A percentile compares a stretch with the other conserved stretches of the same genome.
Evolutionary conservation across 2,329 filamentous ascomycete genomes (phyloP).

Genomic region (Colletotrichum sp.): DNA sequence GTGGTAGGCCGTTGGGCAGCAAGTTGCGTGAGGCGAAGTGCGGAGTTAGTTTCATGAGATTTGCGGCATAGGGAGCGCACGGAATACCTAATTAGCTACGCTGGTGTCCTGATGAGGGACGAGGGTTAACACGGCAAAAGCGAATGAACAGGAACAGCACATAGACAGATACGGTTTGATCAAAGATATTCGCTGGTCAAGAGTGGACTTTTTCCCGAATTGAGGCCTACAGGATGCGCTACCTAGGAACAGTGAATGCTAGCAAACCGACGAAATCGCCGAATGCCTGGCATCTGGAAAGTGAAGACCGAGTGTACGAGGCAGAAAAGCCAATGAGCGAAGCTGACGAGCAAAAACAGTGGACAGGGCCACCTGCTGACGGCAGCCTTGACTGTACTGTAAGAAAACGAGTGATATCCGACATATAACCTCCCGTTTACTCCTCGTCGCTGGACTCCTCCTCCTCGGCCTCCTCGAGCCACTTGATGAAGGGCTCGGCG

Average conservation of each 20-base stretch:
- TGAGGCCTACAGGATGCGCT: not conserved
- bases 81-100: not conserved
- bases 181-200: not conserved
- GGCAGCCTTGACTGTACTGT: not conserved
- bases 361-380: not conserved
- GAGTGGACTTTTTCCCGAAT: not conserved
- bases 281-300: not conserved
- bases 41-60: not conserved
- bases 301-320: not conserved
- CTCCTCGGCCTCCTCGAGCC: constrained; percentile 87
- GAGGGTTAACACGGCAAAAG: not conserved
- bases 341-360: not conserved
- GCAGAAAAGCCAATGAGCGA: not conserved
- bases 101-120: too few relatives aligned
- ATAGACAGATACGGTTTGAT: not conserved
- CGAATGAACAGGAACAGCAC: not conserved
- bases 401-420: not conserved
- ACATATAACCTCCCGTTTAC: not conserved
- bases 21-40: not conserved
- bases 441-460: constrained; percentile 70
- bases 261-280: not conserved
- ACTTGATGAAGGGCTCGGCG: constrained; percentile 90
- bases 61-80: not conserved
- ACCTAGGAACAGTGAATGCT: not conserved
- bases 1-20: not conserved